Percentiles rank a stretch among this genome's conserved stretches.
These are phyloP conservation scores for Podospora sp. DNA, from an alignment of 495 filamentous ascomycete genomes.

Conservation along the genomic window DNA sequence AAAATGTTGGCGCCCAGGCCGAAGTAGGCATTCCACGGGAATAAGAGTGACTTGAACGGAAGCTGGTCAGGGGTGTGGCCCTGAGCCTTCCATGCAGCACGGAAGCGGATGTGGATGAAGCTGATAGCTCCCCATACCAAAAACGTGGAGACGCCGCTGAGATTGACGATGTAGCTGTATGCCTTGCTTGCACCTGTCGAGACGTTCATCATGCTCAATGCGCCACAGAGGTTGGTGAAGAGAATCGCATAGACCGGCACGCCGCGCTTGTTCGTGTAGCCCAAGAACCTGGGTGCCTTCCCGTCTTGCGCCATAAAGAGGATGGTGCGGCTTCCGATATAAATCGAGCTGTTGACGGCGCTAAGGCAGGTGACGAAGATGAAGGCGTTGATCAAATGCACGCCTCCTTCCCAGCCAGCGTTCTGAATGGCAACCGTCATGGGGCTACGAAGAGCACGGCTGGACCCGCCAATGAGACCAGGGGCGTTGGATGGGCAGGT, in stretches of 20 bases:
- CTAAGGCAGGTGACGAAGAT: conserved; percentile 70
- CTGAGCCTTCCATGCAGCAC: conserved; percentile 58
- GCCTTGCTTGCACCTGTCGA: conserved; percentile 60
- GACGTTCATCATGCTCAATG: conserved; percentile 67
- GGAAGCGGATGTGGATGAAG: conserved; percentile 75
- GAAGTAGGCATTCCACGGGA: conserved; percentile 66
- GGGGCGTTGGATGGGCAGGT: conserved; percentile 54
- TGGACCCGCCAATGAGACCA: conserved; percentile 51
- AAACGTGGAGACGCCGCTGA: conserved; percentile 62
- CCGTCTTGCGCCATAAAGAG: conserved; percentile 66
- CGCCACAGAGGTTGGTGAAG: conserved; percentile 65
- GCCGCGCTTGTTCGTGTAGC: conserved; percentile 62
- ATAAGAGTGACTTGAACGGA: conserved; percentile 61
- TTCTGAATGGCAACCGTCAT: conserved; percentile 65
- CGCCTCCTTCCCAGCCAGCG: conserved; percentile 56
- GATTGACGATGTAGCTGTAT: conserved; percentile 53
- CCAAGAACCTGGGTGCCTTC: conserved; percentile 68
- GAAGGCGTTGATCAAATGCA: conserved; percentile 71
- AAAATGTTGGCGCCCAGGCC: conserved; percentile 63
- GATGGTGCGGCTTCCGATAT: conserved; percentile 66
- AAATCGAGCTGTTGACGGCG: conserved; percentile 70
- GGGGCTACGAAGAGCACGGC: conserved; percentile 54
- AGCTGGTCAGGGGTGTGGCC: conserved; percentile 55
- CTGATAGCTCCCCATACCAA: conserved; percentile 72
- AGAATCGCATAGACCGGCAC: conserved; percentile 67